phyloP scores from a whole-genome alignment of 2,329 filamentous ascomycete species.

The Diaporthe destruens region DNA sequence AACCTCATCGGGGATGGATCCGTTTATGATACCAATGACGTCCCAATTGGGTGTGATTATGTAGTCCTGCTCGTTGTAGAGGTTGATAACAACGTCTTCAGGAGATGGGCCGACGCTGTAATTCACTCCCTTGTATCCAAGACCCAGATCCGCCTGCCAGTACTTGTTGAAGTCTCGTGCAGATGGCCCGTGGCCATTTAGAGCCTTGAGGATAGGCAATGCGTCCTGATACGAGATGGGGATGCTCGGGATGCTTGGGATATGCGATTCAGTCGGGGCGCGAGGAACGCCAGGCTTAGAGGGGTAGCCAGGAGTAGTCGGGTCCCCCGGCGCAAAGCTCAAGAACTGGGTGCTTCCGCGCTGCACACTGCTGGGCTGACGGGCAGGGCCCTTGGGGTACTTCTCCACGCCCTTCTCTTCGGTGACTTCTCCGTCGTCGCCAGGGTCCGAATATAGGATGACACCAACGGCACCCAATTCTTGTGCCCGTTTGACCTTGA shows the following conservation, averaged over 20 bases:
- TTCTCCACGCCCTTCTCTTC: conserved; percentile 78
- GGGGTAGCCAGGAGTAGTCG: conserved; percentile 86
- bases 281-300: conserved; percentile 79
- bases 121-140: conserved; percentile 57
- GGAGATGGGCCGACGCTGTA: conserved; percentile 63
- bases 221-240: conserved; percentile 85
- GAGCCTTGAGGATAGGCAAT: conserved; percentile 79
- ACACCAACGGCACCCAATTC: conserved; percentile 81
- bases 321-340: conserved; percentile 72
- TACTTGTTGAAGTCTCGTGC: conserved; percentile 73
- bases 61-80: conserved; percentile 78
- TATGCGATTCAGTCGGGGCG: conserved; percentile 70
- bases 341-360: conserved; percentile 82
- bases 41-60: conserved; percentile 80
- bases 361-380: conserved; percentile 83
- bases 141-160: conserved; percentile 68
- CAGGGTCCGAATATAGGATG: conserved; percentile 80
- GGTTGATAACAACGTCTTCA: conserved; percentile 70
- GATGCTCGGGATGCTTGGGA: conserved; percentile 82
- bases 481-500: conserved; percentile 87
- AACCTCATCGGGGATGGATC: conserved; percentile 65
- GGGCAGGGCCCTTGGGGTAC: conserved; percentile 81
- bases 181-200: conserved; percentile 81
- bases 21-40: conserved; percentile 84
- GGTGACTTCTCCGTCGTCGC: conserved; percentile 80